Evolutionary conservation across 2,329 filamentous ascomycete genomes (phyloP).

Genomic region (Ilyonectria destructans): DNA sequence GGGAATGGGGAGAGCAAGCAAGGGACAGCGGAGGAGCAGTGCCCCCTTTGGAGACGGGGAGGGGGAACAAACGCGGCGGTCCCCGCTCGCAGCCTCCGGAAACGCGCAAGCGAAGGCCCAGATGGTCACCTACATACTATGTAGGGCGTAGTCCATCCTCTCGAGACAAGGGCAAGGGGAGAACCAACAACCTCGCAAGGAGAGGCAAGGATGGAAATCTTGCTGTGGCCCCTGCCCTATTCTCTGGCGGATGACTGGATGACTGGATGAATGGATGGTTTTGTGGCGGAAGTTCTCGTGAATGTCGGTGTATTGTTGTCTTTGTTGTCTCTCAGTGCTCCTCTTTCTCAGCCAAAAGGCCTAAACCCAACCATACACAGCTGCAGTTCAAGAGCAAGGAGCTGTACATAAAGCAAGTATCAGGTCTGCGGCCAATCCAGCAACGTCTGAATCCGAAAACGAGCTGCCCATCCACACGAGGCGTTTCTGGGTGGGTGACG

Average conservation of each 20-base stretch:
- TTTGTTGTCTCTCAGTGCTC: background rate
- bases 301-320: background rate
- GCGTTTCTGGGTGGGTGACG: constrained; percentile 15
- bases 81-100: constrained; percentile 10
- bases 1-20: constrained; percentile 29
- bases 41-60: background rate
- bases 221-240: background rate
- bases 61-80: constrained; percentile 6
- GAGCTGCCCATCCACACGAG: constrained; percentile 28
- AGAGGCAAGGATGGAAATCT: background rate
- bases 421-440: constrained; percentile 7
- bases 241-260: background rate
- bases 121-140: constrained; percentile 6
- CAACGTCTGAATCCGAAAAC: constrained; percentile 32
- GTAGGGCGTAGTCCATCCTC: background rate
- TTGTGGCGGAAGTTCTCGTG: background rate
- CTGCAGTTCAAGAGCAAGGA: constrained; percentile 2
- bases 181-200: constrained; percentile 15
- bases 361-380: background rate
- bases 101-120: constrained; percentile 19
- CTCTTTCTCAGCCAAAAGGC: background rate
- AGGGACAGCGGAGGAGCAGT: constrained; percentile 12
- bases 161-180: constrained; percentile 5
- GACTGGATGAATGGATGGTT: background rate
- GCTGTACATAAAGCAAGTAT: constrained; percentile 15